Percentiles rank a stretch among this genome's conserved stretches.
These are phyloP conservation scores for Suhomyces tanzawaensis DNA, from an alignment of 805 yeast species.

Conservation along the genomic window DNA sequence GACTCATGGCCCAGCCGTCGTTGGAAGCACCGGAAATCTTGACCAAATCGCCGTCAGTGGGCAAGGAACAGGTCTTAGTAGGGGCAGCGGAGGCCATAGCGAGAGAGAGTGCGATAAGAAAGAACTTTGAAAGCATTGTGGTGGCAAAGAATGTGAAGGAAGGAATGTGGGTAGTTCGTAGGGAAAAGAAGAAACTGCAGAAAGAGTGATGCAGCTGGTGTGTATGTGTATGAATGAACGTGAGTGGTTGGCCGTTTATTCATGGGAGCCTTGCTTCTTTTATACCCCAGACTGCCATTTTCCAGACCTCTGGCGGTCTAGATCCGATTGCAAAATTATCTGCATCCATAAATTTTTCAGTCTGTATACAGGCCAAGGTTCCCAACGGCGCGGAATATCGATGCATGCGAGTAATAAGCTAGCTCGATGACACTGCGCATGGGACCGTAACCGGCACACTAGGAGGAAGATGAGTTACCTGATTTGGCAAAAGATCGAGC, in stretches of 20 bases:
- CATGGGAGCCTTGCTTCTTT: not conserved
- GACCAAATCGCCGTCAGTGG: slow-evolving; percentile 64
- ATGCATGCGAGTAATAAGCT: too few relatives aligned
- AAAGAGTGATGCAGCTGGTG: not conserved
- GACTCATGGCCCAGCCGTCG: slow-evolving; percentile 87
- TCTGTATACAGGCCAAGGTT: not conserved
- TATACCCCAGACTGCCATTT: not conserved
- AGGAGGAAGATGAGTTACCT: too few relatives aligned
- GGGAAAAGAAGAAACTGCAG: not conserved
- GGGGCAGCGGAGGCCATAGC: slow-evolving; percentile 25
- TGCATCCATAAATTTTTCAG: not conserved
- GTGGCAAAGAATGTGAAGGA: not conserved
- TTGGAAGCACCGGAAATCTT: slow-evolving; percentile 59
- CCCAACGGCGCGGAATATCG: not conserved
- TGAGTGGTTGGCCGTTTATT: not conserved
- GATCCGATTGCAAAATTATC: not conserved
- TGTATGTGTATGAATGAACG: not conserved
- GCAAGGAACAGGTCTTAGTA: slow-evolving; percentile 60
- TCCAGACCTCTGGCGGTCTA: not conserved
- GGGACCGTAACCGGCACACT: too few relatives aligned
- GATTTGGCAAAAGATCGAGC: too few relatives aligned
- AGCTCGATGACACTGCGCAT: too few relatives aligned
- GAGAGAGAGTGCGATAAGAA: slow-evolving; percentile 8
- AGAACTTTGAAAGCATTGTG: slow-evolving; percentile 10
- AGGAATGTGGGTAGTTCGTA: not conserved